These are phyloP conservation scores for Citrus medica DNA, from an alignment of 345 rosid species.

Conservation along the genomic window DNA sequence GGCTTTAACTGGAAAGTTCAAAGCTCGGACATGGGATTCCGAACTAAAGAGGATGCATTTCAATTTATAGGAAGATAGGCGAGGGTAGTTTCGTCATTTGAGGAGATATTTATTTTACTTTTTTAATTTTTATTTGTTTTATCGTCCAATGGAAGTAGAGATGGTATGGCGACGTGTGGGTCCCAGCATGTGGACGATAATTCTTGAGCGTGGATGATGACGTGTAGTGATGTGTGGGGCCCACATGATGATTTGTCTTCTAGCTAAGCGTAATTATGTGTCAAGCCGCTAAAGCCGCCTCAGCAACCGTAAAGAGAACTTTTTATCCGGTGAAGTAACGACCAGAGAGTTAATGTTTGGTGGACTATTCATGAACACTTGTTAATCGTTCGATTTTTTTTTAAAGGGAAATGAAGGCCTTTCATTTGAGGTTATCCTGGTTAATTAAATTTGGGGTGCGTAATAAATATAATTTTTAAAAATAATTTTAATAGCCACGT, in stretches of 20 bases:
- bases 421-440: too few relatives aligned
- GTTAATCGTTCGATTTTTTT: too few relatives aligned
- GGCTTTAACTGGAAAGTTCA: neutral
- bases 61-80: conserved; percentile 19
- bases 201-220: conserved; percentile 25
- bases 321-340: neutral
- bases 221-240: conserved; percentile 13
- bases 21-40: conserved; percentile 17
- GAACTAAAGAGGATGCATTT: neutral
- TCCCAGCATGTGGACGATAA: conserved; percentile 33
- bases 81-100: conserved; percentile 22
- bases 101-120: neutral
- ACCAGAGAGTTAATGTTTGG: neutral
- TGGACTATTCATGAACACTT: neutral
- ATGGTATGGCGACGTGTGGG: conserved; percentile 16
- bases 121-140: neutral
- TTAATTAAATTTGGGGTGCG: too few relatives aligned
- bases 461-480: too few relatives aligned
- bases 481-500: too few relatives aligned
- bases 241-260: conserved; percentile 11
- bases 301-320: neutral
- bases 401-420: too few relatives aligned
- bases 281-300: neutral
- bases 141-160: neutral
- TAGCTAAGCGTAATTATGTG: neutral